Conservation (phyloP, 768 basidiomycete species). For the Jaapia argillacea region DNA sequence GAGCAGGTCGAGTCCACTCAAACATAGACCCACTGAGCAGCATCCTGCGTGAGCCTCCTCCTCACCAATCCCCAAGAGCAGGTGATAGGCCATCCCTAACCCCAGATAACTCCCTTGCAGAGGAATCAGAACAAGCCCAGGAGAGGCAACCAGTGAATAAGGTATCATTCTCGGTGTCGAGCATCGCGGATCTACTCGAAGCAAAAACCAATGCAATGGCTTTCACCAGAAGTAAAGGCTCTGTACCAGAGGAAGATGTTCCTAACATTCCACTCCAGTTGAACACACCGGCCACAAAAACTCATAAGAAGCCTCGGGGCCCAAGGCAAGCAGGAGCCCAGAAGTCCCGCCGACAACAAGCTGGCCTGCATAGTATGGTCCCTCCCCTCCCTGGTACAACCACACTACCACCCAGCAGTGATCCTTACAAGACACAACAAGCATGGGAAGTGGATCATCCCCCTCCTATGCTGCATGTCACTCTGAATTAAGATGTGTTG, state of each 20-base stretch:
- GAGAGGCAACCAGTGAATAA: not conserved
- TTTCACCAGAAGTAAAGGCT: no score
- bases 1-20: slow-evolving; percentile 22
- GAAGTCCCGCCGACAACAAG: no score
- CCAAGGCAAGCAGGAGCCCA: no score
- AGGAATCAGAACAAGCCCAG: not conserved
- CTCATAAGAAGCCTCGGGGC: no score
- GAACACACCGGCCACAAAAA: no score
- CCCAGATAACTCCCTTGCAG: not conserved
- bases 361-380: no score
- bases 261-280: no score
- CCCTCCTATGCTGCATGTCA: not conserved
- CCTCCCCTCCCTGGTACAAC: no score
- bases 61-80: slow-evolving; percentile 1
- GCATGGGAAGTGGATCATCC: not conserved
- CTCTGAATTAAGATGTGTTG: not conserved
- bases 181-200: not conserved
- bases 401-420: no score
- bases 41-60: not conserved
- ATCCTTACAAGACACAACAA: not conserved
- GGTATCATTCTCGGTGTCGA: not conserved
- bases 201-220: not conserved
- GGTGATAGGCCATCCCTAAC: not conserved
- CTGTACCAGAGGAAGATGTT: no score
- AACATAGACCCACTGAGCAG: slow-evolving; percentile 19